Evolutionary conservation across 768 basidiomycete species (phyloP).

Genomic region (Cystofilobasidium capitatum): DNA sequence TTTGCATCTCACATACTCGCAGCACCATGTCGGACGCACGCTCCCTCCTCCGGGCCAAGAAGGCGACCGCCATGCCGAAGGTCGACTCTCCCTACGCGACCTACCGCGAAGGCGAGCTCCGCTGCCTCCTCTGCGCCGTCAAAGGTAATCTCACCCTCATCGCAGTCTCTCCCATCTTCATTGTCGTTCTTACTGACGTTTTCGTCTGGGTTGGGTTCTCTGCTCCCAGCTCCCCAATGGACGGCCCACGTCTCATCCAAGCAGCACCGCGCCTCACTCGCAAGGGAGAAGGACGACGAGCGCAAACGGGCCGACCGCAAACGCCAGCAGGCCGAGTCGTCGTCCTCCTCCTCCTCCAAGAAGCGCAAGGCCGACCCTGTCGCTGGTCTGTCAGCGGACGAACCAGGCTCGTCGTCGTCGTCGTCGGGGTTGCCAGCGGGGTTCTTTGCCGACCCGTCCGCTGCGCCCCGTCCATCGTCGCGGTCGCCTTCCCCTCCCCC

Average conservation of each 20-base stretch:
- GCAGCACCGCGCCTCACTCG: constrained; percentile 36
- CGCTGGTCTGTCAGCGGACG: no score
- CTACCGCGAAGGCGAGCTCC: constrained; percentile 34
- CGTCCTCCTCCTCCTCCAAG: neutral
- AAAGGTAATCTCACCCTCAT: constrained; percentile 31
- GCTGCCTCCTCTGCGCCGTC: constrained; percentile 36
- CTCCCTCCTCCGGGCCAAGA: constrained; percentile 37
- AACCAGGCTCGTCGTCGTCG: neutral
- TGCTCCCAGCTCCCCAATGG: constrained; percentile 35
- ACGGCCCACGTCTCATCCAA: constrained; percentile 37
- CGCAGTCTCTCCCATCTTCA: neutral
- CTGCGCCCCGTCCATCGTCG: no score
- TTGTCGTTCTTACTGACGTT: neutral
- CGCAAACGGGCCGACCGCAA: constrained; percentile 18
- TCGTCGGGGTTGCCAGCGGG: neutral
- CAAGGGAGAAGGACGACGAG: constrained; percentile 32
- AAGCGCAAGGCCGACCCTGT: neutral
- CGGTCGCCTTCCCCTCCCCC: neutral
- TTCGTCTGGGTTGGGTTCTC: neutral
- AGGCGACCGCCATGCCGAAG: constrained; percentile 31
- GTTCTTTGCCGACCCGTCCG: neutral
- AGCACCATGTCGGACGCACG: constrained; percentile 31
- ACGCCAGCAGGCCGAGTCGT: neutral
- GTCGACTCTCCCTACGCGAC: constrained; percentile 36
- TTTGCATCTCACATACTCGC: neutral